Evolutionary conservation across 805 yeast species (phyloP).

Genomic region (Monosporozyma unispora): DNA sequence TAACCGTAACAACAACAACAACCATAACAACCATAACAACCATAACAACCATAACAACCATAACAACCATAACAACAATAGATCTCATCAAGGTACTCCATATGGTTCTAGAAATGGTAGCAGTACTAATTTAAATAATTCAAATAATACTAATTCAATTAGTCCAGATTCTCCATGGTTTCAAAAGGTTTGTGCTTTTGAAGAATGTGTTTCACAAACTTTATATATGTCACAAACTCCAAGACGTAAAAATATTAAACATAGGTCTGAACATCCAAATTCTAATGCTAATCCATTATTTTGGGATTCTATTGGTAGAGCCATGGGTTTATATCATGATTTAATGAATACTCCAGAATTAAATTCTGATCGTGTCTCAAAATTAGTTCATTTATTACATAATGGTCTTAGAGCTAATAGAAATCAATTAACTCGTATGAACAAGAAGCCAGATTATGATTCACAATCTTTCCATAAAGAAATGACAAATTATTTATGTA

Average conservation of each 20-base stretch:
- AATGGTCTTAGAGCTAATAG: constrained; percentile 50
- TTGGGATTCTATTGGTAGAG: constrained; percentile 44
- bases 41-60: constrained; percentile 1
- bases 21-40: constrained; percentile 1
- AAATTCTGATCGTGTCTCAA: constrained; percentile 38
- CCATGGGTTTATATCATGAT: constrained; percentile 43
- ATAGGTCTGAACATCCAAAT: constrained; percentile 29
- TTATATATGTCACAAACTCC: constrained; percentile 30
- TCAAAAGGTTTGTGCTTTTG: constrained; percentile 43
- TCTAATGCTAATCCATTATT: constrained; percentile 38
- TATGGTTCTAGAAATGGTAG: not conserved
- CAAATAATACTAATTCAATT: constrained; percentile 14
- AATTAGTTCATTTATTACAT: constrained; percentile 43
- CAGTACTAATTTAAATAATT: constrained; percentile 5
- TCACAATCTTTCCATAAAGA: constrained; percentile 47
- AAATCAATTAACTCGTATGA: constrained; percentile 43
- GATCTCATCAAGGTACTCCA: constrained; percentile 6
- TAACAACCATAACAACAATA: constrained; percentile 3
- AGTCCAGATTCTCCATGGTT: constrained; percentile 39
- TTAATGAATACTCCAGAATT: constrained; percentile 40
- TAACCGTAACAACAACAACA: constrained; percentile 2
- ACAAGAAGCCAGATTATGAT: constrained; percentile 53
- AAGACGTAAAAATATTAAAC: constrained; percentile 24
- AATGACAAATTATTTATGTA: constrained; percentile 41
- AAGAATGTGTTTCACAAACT: constrained; percentile 37